Conservation (phyloP, 164 flowering plant genomes). For the Taxillus chinensis region DNA sequence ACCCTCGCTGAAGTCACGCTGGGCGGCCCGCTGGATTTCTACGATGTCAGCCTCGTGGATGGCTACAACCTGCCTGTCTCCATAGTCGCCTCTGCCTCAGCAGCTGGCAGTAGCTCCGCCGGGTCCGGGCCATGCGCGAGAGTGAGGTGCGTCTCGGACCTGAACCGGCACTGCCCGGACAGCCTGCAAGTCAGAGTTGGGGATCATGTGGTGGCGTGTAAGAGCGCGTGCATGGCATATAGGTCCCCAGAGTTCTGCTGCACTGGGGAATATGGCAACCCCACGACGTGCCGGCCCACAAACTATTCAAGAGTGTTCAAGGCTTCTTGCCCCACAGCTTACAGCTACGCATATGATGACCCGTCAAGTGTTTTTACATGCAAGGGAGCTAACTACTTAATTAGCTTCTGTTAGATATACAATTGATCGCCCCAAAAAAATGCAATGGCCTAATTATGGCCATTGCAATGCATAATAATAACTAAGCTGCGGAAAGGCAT, state of each 20-base stretch:
- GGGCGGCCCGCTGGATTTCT: slow-evolving; percentile 21
- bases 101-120: background rate
- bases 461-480: too few species aligned
- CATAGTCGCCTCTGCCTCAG: slow-evolving; percentile 5
- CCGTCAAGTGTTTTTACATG: slow-evolving; percentile 24
- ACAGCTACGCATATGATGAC: slow-evolving; percentile 41
- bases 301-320: slow-evolving; percentile 25
- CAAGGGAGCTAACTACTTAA: slow-evolving; percentile 17
- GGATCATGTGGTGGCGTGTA: slow-evolving; percentile 29
- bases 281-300: slow-evolving; percentile 33
- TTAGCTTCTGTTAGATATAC: slow-evolving; percentile 14
- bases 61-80: slow-evolving; percentile 32
- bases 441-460: too few species aligned
- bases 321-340: slow-evolving; percentile 26
- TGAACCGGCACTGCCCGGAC: slow-evolving; percentile 9
- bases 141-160: slow-evolving; percentile 7
- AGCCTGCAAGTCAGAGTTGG: slow-evolving; percentile 17
- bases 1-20: slow-evolving; percentile 39
- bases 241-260: slow-evolving; percentile 29
- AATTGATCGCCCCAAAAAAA: background rate
- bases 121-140: slow-evolving; percentile 9
- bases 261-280: slow-evolving; percentile 21
- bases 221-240: slow-evolving; percentile 39
- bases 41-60: slow-evolving; percentile 47
- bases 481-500: too few species aligned